Percentiles rank a stretch among this genome's conserved stretches.
These are phyloP conservation scores for Emericellopsis cladophorae DNA, from an alignment of 2,329 filamentous ascomycete species.

Conservation along the genomic window DNA sequence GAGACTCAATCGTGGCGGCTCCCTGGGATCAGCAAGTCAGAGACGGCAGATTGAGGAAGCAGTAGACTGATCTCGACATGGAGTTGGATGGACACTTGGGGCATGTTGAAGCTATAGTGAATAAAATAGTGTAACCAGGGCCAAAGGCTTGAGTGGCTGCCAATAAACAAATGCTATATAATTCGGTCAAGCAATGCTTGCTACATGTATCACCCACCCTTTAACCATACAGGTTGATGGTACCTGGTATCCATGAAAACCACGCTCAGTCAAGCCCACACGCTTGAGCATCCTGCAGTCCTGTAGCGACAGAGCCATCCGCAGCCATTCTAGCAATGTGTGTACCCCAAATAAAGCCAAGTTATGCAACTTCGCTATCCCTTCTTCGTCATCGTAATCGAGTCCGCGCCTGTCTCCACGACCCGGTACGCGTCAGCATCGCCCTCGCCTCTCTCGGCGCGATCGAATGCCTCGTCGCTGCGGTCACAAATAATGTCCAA, in stretches of 20 bases:
- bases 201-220: too few relatives aligned
- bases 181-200: too few relatives aligned
- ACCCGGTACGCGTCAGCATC: constrained; percentile 57
- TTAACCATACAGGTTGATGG: too few relatives aligned
- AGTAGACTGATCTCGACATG: too few relatives aligned
- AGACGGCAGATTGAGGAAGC: constrained; percentile 35
- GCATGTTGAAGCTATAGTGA: too few relatives aligned
- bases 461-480: constrained; percentile 48
- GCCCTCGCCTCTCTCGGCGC: constrained; percentile 68
- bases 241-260: too few relatives aligned
- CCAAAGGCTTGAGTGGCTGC: too few relatives aligned
- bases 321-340: not conserved
- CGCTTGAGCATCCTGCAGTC: too few relatives aligned
- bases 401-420: constrained; percentile 59
- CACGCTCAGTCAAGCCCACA: too few relatives aligned
- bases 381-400: constrained; percentile 28
- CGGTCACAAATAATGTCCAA: constrained; percentile 69
- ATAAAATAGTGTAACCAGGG: too few relatives aligned
- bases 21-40: constrained; percentile 6
- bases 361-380: not conserved
- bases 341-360: not conserved
- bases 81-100: too few relatives aligned
- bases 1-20: constrained; percentile 9
- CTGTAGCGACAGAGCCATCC: not conserved
- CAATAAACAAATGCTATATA: too few relatives aligned